Percentiles rank a stretch among this genome's conserved stretches.
Conservation (phyloP, 1,284 basidiomycete species). For the Ustilago xerochloae region DNA sequence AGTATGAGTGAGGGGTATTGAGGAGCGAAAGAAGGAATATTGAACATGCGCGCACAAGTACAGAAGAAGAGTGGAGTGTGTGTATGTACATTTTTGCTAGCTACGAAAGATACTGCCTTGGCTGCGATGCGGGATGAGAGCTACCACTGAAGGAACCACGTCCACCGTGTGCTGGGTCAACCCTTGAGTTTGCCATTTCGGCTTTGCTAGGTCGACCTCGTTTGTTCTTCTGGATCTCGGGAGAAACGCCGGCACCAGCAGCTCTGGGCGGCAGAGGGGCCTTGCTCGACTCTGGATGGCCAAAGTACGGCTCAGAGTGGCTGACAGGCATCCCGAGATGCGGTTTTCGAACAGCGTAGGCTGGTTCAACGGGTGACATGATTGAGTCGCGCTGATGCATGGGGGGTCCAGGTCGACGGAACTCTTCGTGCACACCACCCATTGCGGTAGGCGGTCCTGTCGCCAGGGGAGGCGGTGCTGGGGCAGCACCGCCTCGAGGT, state of each 20-base stretch:
- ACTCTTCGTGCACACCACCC: slow-evolving; percentile 25
- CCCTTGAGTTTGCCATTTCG: slow-evolving; percentile 24
- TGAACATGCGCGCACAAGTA: slow-evolving; percentile 8
- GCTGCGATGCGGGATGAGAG: slow-evolving; percentile 14
- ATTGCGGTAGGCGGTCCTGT: background rate
- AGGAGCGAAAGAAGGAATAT: background rate
- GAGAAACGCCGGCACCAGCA: slow-evolving; percentile 2
- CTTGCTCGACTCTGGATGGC: slow-evolving; percentile 5
- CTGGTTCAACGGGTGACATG: slow-evolving; percentile 23
- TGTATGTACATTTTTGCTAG: background rate
- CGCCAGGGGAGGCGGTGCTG: background rate
- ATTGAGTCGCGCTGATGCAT: slow-evolving; percentile 16
- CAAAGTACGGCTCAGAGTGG: slow-evolving; percentile 21
- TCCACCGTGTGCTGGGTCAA: background rate
- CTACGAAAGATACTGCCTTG: slow-evolving; percentile 22
- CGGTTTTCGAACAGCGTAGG: slow-evolving; percentile 21
- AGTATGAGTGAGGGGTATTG: background rate
- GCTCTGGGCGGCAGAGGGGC: slow-evolving; percentile 24
- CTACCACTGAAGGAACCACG: slow-evolving; percentile 7
- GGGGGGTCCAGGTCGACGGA: slow-evolving; percentile 27
- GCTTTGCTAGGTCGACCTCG: slow-evolving; percentile 42
- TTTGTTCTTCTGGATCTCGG: slow-evolving; percentile 37
- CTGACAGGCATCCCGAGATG: slow-evolving; percentile 13
- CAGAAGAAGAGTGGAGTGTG: background rate
- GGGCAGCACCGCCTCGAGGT: background rate